These are phyloP conservation scores for Udeniomyces megalosporus DNA, from an alignment of 768 basidiomycete species.

Conservation along the genomic window DNA sequence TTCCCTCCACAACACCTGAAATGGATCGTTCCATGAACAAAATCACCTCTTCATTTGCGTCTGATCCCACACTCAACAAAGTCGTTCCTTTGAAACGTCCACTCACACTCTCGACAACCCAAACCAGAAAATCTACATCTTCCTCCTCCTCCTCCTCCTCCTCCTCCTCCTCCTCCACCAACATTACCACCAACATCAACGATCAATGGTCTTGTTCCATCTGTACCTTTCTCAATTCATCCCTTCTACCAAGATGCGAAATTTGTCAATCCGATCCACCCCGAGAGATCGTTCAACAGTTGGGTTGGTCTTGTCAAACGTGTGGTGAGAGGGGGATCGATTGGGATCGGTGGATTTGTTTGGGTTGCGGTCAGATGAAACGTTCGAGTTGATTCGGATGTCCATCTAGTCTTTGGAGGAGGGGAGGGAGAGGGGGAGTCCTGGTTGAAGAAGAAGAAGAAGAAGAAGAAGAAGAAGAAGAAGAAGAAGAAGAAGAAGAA, in stretches of 20 bases:
- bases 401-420: neutral
- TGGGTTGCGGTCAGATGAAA: neutral
- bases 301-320: neutral
- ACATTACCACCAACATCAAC: neutral
- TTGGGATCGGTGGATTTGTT: neutral
- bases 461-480: neutral
- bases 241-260: neutral
- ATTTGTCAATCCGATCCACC: conserved; percentile 5
- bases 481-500: no score
- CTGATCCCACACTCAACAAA: no score
- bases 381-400: neutral
- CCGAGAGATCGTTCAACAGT: neutral
- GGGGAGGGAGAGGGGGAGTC: neutral
- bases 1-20: neutral
- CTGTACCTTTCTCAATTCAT: conserved; percentile 8
- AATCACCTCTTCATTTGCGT: no score
- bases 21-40: no score
- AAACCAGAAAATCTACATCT: neutral
- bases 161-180: neutral
- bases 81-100: neutral
- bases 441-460: neutral
- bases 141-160: neutral
- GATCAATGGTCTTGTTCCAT: conserved; percentile 7
- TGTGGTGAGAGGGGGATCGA: neutral
- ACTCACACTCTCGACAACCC: no score